phyloP scores from a whole-genome alignment of 257 asterid species.

The Ocimum tenuiflorum region DNA sequence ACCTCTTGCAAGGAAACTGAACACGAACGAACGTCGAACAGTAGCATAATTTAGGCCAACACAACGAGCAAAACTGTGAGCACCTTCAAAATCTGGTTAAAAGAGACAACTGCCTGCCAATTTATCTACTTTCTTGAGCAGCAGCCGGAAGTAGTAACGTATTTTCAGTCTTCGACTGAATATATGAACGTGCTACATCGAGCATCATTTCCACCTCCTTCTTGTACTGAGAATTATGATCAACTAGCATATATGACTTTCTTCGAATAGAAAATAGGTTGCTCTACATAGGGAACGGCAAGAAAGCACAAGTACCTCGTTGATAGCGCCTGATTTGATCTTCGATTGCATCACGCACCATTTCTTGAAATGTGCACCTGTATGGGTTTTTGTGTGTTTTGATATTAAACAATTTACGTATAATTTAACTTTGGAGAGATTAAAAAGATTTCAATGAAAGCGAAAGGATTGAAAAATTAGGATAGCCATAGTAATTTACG shows the following conservation, averaged over 20 bases:
- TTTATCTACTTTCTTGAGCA: constrained; percentile 34
- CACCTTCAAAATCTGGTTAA: not conserved
- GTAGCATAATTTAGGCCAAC: not conserved
- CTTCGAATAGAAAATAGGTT: not conserved
- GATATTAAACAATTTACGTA: not conserved
- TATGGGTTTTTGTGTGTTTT: constrained; percentile 1
- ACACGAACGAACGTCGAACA: not conserved
- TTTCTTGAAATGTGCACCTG: constrained; percentile 97
- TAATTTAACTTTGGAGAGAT: not conserved
- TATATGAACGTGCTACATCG: constrained; percentile 62
- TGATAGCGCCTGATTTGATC: constrained; percentile 78
- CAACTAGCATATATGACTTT: not conserved
- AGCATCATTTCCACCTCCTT: constrained; percentile 86
- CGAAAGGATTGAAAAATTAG: not conserved
- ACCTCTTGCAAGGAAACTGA: constrained; percentile 38
- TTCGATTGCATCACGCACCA: constrained; percentile 99
- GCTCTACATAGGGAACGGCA: not conserved
- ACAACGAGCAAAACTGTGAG: constrained; percentile 9
- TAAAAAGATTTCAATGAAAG: not conserved
- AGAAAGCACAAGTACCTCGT: constrained; percentile 45
- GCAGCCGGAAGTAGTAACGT: constrained; percentile 23
- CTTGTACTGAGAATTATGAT: constrained; percentile 57
- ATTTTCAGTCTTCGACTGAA: constrained; percentile 40
- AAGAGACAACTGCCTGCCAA: not conserved
- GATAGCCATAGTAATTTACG: not conserved